Evolutionary conservation across 129 eudicot genomes (phyloP).

Genomic region (Ambrosia trifida): DNA sequence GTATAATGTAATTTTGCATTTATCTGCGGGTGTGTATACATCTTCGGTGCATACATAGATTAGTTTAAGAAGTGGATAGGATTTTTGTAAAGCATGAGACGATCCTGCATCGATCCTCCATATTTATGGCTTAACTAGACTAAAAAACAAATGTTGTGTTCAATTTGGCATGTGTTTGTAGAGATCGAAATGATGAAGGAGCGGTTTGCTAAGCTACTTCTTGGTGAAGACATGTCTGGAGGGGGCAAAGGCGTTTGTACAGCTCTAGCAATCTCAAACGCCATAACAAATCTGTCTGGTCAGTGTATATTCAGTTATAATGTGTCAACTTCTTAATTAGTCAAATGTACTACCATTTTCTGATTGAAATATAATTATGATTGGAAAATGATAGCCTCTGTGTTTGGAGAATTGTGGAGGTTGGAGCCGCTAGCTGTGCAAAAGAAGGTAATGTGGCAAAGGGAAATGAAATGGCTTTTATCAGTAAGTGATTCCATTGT

Average conservation of each 20-base stretch:
- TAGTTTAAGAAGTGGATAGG: not conserved
- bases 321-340: not conserved
- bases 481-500: no score
- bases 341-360: not conserved
- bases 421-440: no score
- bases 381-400: no score
- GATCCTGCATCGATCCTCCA: not conserved
- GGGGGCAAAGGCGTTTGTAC: constrained; percentile 96
- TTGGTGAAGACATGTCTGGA: constrained; percentile 98
- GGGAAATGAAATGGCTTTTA: no score
- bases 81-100: not conserved
- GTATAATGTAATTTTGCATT: no score
- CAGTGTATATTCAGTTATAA: not conserved
- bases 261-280: constrained; percentile 52
- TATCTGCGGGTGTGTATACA: no score
- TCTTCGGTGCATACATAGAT: no score
- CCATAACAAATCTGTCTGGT: constrained; percentile 69
- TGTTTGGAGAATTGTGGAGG: no score
- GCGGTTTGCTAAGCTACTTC: constrained; percentile 87
- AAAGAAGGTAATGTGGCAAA: no score
- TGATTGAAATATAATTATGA: no score
- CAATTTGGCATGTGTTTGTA: constrained; percentile 5
- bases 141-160: not conserved
- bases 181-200: constrained; percentile 91
- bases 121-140: constrained; percentile 13